phyloP scores from a whole-genome alignment of 768 basidiomycete genomes.

The Kockovaella imperatae region DNA sequence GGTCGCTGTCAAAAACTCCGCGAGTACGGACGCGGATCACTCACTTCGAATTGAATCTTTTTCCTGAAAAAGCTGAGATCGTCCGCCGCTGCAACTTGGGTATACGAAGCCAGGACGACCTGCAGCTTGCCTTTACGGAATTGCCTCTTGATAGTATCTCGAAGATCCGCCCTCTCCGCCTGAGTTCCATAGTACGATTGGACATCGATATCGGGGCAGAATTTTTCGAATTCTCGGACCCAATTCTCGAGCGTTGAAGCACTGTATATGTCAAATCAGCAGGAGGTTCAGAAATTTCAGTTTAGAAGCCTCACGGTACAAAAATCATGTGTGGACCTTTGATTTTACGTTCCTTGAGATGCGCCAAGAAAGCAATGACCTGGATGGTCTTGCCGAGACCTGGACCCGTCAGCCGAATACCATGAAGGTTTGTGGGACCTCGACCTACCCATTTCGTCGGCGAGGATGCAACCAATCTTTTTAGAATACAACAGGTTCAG shows the following conservation, averaged over 20 bases:
- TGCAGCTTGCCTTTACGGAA: conserved; percentile 64
- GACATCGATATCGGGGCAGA: conserved; percentile 75
- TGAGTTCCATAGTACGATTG: conserved; percentile 92
- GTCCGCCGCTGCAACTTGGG: conserved; percentile 74
- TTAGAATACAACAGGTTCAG: conserved; percentile 74
- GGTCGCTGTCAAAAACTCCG: conserved; percentile 1
- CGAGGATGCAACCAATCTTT: conserved; percentile 84
- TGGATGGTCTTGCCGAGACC: conserved; percentile 98
- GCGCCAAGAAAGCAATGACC: conserved; percentile 92
- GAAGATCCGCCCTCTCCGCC: conserved; percentile 66
- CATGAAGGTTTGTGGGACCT: not conserved
- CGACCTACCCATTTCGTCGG: conserved; percentile 92
- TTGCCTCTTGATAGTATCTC: conserved; percentile 61
- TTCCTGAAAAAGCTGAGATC: conserved; percentile 86
- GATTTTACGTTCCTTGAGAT: conserved; percentile 69
- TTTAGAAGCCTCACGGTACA: conserved; percentile 68
- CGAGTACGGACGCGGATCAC: conserved; percentile 36
- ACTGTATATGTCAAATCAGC: conserved; percentile 45
- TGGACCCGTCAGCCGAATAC: conserved; percentile 39
- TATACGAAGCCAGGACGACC: conserved; percentile 92
- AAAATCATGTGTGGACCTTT: conserved; percentile 85
- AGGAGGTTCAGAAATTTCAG: conserved; percentile 3
- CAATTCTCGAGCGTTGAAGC: conserved; percentile 97
- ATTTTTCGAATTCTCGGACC: conserved; percentile 90
- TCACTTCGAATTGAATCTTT: conserved; percentile 82